Evolutionary conservation across 257 asterid species (phyloP).

Genomic region (Lantana camara): DNA sequence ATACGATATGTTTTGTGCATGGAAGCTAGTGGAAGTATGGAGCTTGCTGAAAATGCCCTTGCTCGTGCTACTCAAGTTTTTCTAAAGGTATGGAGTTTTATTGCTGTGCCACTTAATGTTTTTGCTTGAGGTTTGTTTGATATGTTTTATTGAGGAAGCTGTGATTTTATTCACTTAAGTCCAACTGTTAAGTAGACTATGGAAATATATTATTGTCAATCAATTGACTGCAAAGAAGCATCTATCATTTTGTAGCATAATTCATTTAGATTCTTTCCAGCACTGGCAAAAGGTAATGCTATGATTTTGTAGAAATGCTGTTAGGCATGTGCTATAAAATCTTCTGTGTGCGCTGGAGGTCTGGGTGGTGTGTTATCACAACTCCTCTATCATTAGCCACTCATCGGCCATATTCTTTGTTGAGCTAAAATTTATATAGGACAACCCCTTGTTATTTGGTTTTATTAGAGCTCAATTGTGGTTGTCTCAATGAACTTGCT

Average conservation of each 20-base stretch:
- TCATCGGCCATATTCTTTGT: too few relatives aligned
- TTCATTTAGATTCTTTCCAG: too few relatives aligned
- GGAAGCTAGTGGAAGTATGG: constrained; percentile 93
- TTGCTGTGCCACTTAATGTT: constrained; percentile 2
- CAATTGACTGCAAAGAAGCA: neutral
- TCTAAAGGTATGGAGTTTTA: constrained; percentile 66
- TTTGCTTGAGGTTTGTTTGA: neutral
- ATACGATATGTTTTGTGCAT: constrained; percentile 80
- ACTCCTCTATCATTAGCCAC: too few relatives aligned
- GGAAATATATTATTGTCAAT: neutral
- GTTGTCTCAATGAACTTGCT: constrained; percentile 10
- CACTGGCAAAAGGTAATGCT: too few relatives aligned
- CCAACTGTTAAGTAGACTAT: neutral
- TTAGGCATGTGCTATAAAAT: too few relatives aligned
- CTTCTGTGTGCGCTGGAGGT: too few relatives aligned
- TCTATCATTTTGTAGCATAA: neutral
- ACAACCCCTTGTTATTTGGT: too few relatives aligned
- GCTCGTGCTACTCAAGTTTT: constrained; percentile 95
- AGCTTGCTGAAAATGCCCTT: constrained; percentile 96
- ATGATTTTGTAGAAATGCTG: too few relatives aligned
- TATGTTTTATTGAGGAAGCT: neutral
- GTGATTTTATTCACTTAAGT: neutral
- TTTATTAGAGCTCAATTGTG: neutral
- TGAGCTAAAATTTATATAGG: too few relatives aligned
- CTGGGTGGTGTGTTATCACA: too few relatives aligned